Conservation (phyloP, 2,329 filamentous ascomycete genomes). For the Cadophora gregata region DNA sequence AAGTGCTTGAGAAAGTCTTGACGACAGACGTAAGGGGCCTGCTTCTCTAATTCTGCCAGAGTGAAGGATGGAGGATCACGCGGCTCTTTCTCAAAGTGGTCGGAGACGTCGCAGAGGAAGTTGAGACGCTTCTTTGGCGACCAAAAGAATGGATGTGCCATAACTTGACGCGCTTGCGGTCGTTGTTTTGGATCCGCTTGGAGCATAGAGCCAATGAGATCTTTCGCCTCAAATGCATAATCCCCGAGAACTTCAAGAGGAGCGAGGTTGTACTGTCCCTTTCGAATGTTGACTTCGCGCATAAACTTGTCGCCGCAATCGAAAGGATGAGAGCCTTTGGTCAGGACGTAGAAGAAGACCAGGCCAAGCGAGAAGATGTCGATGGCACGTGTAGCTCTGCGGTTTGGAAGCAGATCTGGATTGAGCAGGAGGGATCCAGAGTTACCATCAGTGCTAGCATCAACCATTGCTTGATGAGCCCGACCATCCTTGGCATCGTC, state of each 20-base stretch:
- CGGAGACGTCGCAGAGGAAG: conserved; percentile 95
- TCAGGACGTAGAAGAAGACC: conserved; percentile 99
- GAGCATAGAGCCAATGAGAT: conserved; percentile 85
- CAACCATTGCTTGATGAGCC: conserved; percentile 49
- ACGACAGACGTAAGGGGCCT: conserved; percentile 59
- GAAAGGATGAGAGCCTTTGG: conserved; percentile 89
- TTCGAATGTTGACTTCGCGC: conserved; percentile 96
- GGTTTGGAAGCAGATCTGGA: conserved; percentile 64
- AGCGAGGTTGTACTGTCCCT: conserved; percentile 77
- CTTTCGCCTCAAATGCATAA: conserved; percentile 84
- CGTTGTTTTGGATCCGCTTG: conserved; percentile 58
- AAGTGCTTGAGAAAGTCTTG: conserved; percentile 80
- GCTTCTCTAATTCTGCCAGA: conserved; percentile 63
- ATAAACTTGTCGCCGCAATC: conserved; percentile 94
- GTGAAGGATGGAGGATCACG: conserved; percentile 79
- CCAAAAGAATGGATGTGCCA: conserved; percentile 98
- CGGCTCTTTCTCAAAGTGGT: conserved; percentile 93
- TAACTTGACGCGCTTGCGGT: conserved; percentile 78
- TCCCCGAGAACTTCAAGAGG: conserved; percentile 79
- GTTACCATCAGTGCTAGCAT: conserved; percentile 63
- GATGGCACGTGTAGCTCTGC: conserved; percentile 91
- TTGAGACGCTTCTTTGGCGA: conserved; percentile 82
- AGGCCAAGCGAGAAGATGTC: conserved; percentile 97
- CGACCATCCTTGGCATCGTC: conserved; percentile 65
- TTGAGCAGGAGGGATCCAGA: conserved; percentile 63